phyloP scores from a whole-genome alignment of 257 asterid species.

The Jacaranda mimosifolia region DNA sequence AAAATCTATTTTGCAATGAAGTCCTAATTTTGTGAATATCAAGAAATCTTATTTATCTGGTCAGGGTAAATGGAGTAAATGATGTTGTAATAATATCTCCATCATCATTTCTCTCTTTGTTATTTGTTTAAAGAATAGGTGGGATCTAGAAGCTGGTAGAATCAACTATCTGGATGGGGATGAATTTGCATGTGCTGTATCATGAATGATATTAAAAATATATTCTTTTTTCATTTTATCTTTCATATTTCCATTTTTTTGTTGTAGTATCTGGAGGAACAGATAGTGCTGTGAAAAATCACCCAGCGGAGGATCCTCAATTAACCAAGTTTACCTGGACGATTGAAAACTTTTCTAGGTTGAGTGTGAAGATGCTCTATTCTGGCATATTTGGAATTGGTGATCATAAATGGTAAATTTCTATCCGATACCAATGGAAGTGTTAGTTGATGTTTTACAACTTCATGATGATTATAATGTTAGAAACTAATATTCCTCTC shows the following conservation, averaged over 20 bases:
- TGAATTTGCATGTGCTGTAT: too few species aligned
- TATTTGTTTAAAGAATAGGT: too few species aligned
- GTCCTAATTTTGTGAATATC: too few species aligned
- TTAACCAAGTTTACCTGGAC: constrained; percentile 44
- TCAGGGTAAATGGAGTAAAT: too few species aligned
- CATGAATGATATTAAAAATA: too few species aligned
- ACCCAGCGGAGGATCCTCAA: constrained; percentile 14
- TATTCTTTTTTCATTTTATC: background rate
- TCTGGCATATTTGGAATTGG: constrained; percentile 41
- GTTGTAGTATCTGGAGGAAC: background rate
- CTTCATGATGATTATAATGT: background rate
- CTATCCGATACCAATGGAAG: background rate
- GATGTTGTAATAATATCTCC: too few species aligned
- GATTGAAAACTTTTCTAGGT: constrained; percentile 43
- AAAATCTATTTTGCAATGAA: too few species aligned
- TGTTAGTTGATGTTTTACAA: background rate
- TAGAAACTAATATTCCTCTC: background rate
- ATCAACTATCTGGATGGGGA: too few species aligned
- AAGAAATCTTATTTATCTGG: too few species aligned
- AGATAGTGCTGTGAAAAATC: constrained; percentile 3
- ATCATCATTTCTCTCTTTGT: too few species aligned
- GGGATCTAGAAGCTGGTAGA: too few species aligned
- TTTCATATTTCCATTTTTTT: background rate
- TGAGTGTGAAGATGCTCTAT: constrained; percentile 38
- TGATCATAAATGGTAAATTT: constrained; percentile 46